These are phyloP conservation scores for Akanthomyces muscarius DNA, from an alignment of 2,329 filamentous ascomycete species.

Conservation along the genomic window DNA sequence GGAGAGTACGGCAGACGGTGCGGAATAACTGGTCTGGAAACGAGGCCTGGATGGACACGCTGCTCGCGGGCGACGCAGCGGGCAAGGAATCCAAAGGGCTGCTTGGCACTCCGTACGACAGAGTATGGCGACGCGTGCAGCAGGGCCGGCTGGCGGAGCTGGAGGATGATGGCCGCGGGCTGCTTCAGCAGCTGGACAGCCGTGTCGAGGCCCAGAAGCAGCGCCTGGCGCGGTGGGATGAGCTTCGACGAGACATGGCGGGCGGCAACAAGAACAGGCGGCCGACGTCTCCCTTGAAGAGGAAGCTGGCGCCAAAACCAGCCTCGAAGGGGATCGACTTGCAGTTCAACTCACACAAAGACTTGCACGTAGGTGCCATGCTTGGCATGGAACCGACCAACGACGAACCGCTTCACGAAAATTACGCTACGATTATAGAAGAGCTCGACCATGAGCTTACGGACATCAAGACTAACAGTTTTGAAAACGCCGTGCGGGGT, in stretches of 20 bases:
- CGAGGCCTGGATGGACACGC: slow-evolving; percentile 66
- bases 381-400: slow-evolving; percentile 22
- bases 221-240: slow-evolving; percentile 69
- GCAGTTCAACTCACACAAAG: slow-evolving; percentile 50
- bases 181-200: slow-evolving; percentile 67
- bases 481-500: slow-evolving; percentile 24
- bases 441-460: slow-evolving; percentile 40
- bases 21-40: slow-evolving; percentile 76
- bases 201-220: slow-evolving; percentile 63
- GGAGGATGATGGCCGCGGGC: slow-evolving; percentile 46
- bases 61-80: slow-evolving; percentile 63
- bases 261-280: slow-evolving; percentile 25
- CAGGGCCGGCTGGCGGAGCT: slow-evolving; percentile 54
- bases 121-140: slow-evolving; percentile 66
- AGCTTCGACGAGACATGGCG: slow-evolving; percentile 53
- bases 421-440: slow-evolving; percentile 43
- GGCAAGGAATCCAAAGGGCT: slow-evolving; percentile 53
- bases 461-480: slow-evolving; percentile 23
- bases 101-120: slow-evolving; percentile 63
- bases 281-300: slow-evolving; percentile 24
- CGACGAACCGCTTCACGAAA: slow-evolving; percentile 29
- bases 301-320: slow-evolving; percentile 21
- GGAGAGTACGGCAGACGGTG: slow-evolving; percentile 56
- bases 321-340: slow-evolving; percentile 46
- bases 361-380: slow-evolving; percentile 39